Conservation (phyloP, 2,329 filamentous ascomycete genomes). For the Phialophora tarda region DNA sequence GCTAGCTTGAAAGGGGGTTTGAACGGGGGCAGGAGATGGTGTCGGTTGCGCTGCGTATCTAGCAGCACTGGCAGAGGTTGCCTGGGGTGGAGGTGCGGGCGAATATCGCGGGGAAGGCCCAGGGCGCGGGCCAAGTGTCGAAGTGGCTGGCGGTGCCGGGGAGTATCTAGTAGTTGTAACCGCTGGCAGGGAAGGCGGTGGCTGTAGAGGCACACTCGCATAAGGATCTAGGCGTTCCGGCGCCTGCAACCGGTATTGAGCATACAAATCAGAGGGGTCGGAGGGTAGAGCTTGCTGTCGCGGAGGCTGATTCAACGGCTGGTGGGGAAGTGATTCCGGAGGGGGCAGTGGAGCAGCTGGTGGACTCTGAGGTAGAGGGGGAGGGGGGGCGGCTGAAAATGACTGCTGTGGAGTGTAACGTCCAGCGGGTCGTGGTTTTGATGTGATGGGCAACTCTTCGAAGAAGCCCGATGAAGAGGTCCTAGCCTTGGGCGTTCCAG, state of each 20-base stretch:
- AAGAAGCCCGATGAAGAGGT: constrained; percentile 65
- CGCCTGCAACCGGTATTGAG: constrained; percentile 43
- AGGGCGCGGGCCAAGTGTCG: constrained; percentile 42
- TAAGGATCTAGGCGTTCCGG: constrained; percentile 46
- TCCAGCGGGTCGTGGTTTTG: constrained; percentile 65
- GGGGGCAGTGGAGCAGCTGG: constrained; percentile 37
- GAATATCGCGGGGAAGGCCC: constrained; percentile 52
- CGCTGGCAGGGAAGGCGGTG: constrained; percentile 46
- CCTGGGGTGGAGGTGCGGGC: constrained; percentile 50
- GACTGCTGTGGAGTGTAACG: constrained; percentile 49
- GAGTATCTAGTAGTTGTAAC: constrained; percentile 51
- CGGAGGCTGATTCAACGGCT: constrained; percentile 12
- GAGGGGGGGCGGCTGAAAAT: constrained; percentile 34
- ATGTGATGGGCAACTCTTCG: constrained; percentile 72
- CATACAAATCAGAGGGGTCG: constrained; percentile 39
- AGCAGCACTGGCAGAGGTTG: constrained; percentile 11
- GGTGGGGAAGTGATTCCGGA: not conserved
- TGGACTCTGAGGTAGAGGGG: constrained; percentile 38
- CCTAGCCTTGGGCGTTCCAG: constrained; percentile 31
- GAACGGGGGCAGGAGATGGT: constrained; percentile 31
- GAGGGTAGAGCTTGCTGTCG: constrained; percentile 43
- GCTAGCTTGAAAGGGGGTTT: constrained; percentile 29
- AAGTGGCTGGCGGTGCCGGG: constrained; percentile 53
- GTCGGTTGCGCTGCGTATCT: constrained; percentile 40
- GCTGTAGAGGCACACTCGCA: constrained; percentile 38